phyloP scores from a whole-genome alignment of 1,284 basidiomycete species.

The Wallemia ichthyophaga region DNA sequence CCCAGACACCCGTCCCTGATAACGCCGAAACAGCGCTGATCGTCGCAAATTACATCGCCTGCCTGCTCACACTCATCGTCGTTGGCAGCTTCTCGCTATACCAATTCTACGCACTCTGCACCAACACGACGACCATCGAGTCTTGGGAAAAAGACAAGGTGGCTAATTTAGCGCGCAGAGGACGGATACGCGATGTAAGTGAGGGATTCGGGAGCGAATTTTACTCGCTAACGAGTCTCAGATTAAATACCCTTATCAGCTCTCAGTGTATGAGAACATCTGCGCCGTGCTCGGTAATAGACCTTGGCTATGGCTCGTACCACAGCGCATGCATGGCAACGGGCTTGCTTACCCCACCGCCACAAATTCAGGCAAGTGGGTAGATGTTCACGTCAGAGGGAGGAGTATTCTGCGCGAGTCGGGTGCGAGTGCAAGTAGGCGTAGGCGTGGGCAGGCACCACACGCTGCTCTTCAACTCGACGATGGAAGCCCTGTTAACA shows the following conservation, averaged over 20 bases:
- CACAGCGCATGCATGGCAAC: neutral
- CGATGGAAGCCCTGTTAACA: neutral
- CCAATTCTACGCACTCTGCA: constrained; percentile 48
- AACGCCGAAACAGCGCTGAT: constrained; percentile 46
- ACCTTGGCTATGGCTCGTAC: neutral
- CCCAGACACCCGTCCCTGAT: constrained; percentile 18
- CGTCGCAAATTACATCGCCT: constrained; percentile 57
- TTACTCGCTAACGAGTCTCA: constrained; percentile 12
- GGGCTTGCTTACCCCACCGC: neutral
- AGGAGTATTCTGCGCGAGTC: neutral
- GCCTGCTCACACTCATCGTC: constrained; percentile 50
- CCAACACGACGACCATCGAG: constrained; percentile 85
- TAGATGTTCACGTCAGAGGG: neutral
- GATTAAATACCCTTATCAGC: constrained; percentile 69
- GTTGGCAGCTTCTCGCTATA: constrained; percentile 76
- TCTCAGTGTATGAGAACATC: constrained; percentile 1
- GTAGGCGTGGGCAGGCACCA: neutral
- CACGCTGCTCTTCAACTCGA: neutral
- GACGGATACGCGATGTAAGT: constrained; percentile 49
- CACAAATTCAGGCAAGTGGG: neutral
- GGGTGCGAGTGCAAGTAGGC: neutral
- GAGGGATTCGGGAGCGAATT: constrained; percentile 1
- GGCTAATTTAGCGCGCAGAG: constrained; percentile 48
- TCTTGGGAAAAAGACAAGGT: constrained; percentile 92
- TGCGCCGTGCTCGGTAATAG: neutral